phyloP scores from a whole-genome alignment of 352 stramenopile species.

The Phytopythium delawarense region DNA sequence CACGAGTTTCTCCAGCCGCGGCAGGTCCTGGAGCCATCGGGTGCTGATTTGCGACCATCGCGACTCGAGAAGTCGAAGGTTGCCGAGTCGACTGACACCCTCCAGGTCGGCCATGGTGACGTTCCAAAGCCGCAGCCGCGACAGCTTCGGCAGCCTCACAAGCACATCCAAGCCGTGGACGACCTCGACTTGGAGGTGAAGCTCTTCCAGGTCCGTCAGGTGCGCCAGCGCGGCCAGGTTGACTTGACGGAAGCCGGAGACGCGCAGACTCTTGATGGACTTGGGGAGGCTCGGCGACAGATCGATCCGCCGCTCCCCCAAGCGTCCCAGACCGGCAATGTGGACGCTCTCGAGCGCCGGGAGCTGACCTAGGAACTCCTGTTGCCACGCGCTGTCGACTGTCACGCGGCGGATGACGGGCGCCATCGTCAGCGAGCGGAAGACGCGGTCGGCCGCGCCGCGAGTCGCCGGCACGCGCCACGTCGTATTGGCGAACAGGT shows the following conservation, averaged over 20 bases:
- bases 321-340: not conserved
- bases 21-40: not conserved
- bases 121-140: constrained; percentile 1
- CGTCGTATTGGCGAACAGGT: constrained; percentile 3
- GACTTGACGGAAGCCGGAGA: not conserved
- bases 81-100: not conserved
- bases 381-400: constrained; percentile 4
- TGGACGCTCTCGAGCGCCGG: constrained; percentile 5
- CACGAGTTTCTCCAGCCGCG: constrained; percentile 1
- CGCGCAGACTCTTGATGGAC: not conserved
- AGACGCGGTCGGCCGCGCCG: not conserved
- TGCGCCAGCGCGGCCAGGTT: not conserved
- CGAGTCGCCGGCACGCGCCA: constrained; percentile 1
- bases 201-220: not conserved
- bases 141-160: not conserved
- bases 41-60: not conserved
- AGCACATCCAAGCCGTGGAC: not conserved
- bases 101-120: not conserved
- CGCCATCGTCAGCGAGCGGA: constrained; percentile 1
- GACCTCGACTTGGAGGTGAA: constrained; percentile 3
- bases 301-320: not conserved
- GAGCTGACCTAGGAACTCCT: not conserved
- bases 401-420: not conserved
- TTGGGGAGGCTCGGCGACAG: not conserved
- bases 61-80: not conserved